These are phyloP conservation scores for Drechslera avenae DNA, from an alignment of 2,329 filamentous ascomycete genomes.

Conservation along the genomic window DNA sequence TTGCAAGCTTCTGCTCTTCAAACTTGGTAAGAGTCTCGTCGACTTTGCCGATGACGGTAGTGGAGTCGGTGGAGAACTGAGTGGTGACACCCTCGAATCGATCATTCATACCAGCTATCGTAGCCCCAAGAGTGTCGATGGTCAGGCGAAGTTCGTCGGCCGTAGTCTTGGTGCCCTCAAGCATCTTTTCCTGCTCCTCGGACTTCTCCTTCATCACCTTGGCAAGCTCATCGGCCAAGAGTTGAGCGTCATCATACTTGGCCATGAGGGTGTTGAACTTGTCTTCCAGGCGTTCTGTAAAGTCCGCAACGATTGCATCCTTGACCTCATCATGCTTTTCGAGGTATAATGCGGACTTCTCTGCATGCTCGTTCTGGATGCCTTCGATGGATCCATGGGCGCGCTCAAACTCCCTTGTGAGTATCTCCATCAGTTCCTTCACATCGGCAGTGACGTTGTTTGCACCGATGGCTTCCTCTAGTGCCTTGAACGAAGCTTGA, in stretches of 20 bases:
- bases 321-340: conserved; percentile 66
- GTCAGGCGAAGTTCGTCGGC: conserved; percentile 86
- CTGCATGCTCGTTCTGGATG: conserved; percentile 77
- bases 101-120: conserved; percentile 54
- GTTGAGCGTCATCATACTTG: conserved; percentile 88
- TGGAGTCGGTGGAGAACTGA: conserved; percentile 85
- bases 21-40: conserved; percentile 77
- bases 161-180: conserved; percentile 75
- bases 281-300: conserved; percentile 69
- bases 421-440: conserved; percentile 69
- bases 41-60: conserved; percentile 81
- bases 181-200: conserved; percentile 71
- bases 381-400: conserved; percentile 79
- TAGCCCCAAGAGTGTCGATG: conserved; percentile 79
- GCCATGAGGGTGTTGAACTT: conserved; percentile 79
- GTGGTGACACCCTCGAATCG: conserved; percentile 82
- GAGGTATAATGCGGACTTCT: conserved; percentile 59
- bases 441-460: conserved; percentile 54
- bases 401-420: conserved; percentile 87
- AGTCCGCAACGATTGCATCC: conserved; percentile 58
- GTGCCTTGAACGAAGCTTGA: conserved; percentile 65
- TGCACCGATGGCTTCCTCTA: conserved; percentile 69
- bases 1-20: conserved; percentile 78
- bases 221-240: conserved; percentile 73
- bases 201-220: conserved; percentile 76